Evolutionary conservation across 2,329 filamentous ascomycete species (phyloP).

Genomic region (Neurospora sp.): DNA sequence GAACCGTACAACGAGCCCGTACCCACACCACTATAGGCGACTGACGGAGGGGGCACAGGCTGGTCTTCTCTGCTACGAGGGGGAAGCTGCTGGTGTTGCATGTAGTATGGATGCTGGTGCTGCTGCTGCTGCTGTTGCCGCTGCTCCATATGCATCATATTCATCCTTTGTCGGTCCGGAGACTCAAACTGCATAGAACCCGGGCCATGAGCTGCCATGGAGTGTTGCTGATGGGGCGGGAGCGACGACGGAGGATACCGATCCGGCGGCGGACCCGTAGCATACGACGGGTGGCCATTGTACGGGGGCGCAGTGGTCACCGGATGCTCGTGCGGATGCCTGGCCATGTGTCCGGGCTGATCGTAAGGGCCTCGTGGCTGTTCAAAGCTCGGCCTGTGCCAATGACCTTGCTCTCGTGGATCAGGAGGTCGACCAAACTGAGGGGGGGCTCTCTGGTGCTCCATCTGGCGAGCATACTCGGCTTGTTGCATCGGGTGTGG

Average conservation of each 20-base stretch:
- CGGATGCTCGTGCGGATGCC: constrained; percentile 37
- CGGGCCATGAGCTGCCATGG: constrained; percentile 21
- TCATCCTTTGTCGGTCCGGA: constrained; percentile 38
- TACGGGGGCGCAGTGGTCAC: constrained; percentile 31
- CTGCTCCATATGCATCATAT: constrained; percentile 25
- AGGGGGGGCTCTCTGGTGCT: constrained; percentile 21
- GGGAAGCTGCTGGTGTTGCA: constrained; percentile 20
- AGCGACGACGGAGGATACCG: constrained; percentile 28
- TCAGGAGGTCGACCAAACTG: constrained; percentile 36
- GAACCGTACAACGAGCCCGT: constrained; percentile 31
- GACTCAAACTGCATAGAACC: constrained; percentile 32
- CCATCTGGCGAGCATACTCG: constrained; percentile 32
- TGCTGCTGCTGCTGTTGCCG: constrained; percentile 25
- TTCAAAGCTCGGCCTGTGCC: constrained; percentile 32
- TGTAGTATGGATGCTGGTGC: constrained; percentile 22
- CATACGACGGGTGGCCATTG: constrained; percentile 26
- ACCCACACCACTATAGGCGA: constrained; percentile 36
- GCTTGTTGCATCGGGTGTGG: constrained; percentile 34
- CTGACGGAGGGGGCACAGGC: constrained; percentile 35
- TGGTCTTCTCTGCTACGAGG: constrained; percentile 38
- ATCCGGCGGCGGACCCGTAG: constrained; percentile 24
- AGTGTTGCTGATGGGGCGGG: constrained; percentile 23
- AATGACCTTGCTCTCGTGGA: constrained; percentile 27
- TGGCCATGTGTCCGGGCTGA: constrained; percentile 30
- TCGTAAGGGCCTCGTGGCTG: constrained; percentile 32